These are phyloP conservation scores for Priceomyces carsonii DNA, from an alignment of 805 yeast species.

Conservation along the genomic window DNA sequence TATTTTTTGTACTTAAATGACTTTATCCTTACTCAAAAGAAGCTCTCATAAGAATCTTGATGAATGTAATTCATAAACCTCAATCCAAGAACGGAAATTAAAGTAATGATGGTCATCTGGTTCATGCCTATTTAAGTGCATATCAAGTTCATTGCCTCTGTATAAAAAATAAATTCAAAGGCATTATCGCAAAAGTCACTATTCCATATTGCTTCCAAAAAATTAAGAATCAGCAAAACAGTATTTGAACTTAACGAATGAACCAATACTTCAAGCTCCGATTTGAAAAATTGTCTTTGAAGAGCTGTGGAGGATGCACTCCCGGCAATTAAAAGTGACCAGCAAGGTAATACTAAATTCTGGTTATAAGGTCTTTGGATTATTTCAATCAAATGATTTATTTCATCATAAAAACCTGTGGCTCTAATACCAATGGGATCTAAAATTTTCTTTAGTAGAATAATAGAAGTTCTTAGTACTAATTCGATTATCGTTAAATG, in stretches of 20 bases:
- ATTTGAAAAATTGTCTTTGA: background rate
- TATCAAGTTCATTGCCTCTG: constrained; percentile 3
- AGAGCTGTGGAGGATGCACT: constrained; percentile 4
- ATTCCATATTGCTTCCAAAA: constrained; percentile 2
- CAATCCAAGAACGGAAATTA: too few relatives aligned
- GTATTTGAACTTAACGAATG: background rate
- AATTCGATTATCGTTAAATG: constrained; percentile 4
- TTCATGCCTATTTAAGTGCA: too few relatives aligned
- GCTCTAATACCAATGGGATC: constrained; percentile 1
- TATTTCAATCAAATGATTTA: constrained; percentile 1
- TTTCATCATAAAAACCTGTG: constrained; percentile 1
- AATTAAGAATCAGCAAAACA: constrained; percentile 2
- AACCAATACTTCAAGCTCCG: background rate
- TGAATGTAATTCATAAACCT: too few relatives aligned
- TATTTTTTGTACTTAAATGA: too few relatives aligned
- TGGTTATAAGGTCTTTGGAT: constrained; percentile 5
- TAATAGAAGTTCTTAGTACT: constrained; percentile 3
- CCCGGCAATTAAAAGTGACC: constrained; percentile 4
- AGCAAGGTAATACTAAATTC: constrained; percentile 3
- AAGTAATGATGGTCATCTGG: too few relatives aligned
- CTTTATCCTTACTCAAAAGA: too few relatives aligned
- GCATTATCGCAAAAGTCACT: background rate
- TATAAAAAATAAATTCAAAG: constrained; percentile 4
- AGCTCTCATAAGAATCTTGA: too few relatives aligned
- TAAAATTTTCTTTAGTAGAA: constrained; percentile 4